These are phyloP conservation scores for Wallacemonas sp. DNA, from an alignment of 208 protist genomes.

Conservation along the genomic window DNA sequence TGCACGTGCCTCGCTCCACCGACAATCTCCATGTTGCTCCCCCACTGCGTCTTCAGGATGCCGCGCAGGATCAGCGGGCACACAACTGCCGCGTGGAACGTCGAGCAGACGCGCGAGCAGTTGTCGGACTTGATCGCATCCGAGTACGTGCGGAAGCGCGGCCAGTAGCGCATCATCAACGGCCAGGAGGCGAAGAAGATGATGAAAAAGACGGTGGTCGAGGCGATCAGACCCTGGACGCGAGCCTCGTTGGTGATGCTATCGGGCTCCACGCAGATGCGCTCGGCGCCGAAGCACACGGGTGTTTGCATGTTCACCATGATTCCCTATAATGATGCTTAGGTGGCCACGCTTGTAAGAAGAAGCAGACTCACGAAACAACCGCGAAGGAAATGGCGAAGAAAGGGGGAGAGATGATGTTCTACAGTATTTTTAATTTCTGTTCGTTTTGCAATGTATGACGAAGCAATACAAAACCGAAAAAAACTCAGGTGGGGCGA, in stretches of 20 bases:
- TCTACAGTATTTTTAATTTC: no score
- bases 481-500: no score
- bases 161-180: slow-evolving; percentile 29
- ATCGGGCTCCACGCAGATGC: slow-evolving; percentile 9
- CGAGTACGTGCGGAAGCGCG: slow-evolving; percentile 27
- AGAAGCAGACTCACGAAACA: not conserved
- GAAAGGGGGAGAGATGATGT: not conserved
- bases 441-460: no score
- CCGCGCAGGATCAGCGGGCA: slow-evolving; percentile 36
- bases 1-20: slow-evolving; percentile 33
- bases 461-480: no score
- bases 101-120: slow-evolving; percentile 41
- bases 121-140: slow-evolving; percentile 32
- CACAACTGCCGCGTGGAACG: slow-evolving; percentile 39
- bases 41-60: slow-evolving; percentile 40
- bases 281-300: not conserved
- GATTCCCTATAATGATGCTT: not conserved
- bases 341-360: not conserved
- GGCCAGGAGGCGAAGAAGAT: slow-evolving; percentile 36
- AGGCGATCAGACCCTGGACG: slow-evolving; percentile 2
- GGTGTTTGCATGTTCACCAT: slow-evolving; percentile 1
- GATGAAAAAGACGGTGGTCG: slow-evolving; percentile 20
- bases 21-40: slow-evolving; percentile 29
- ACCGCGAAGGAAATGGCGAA: not conserved
- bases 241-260: slow-evolving; percentile 14